Evolutionary conservation across 2,329 filamentous ascomycete species (phyloP), one percentile per base, ranked within the genome.

Genomic region (Cercospora brassicicola): DNA sequence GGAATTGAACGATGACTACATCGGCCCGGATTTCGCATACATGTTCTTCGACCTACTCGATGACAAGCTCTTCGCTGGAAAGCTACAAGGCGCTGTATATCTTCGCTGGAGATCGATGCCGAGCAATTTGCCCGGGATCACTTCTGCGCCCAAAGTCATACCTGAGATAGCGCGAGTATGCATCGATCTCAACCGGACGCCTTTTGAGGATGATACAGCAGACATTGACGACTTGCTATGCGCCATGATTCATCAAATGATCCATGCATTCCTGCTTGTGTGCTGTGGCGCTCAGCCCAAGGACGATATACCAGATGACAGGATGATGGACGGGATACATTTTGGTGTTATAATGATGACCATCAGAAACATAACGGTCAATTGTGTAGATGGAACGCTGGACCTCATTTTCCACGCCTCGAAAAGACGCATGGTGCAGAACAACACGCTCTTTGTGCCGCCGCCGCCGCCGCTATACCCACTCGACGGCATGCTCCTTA

Each of bases 181-280:
- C 26, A 78, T 82, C 59, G 71, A 77, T 60, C 69, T 78, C 51
- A 78, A 78, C 62, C 66, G 59, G 18, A 70, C 67, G 26, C 71
- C 71, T 0, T 77, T 76, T 48, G 69, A 74, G 23, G 71, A 78
- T 20, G 66, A 72, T 11, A 72, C 75, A 11, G 76, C 71, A 2
- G 71, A 70, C 20, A 72, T 78, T 4, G 75, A 78, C 57, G 75
- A 79, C 10, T 72, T 81, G 28, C 68, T 82, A 13, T 79, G 78
- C 15, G 74, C 71, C 5, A 69, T 82, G 48, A 77, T 83, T 5
- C 81, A 83, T 65, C 81, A 83, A 55, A 82, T 82, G 81, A 81
- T 82, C 39, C 81, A 83, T 60, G 81, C 80, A 13, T 83, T 79
- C 71, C 81, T 82, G 65, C 74, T 82, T 2, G 74, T 82, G n/a